phyloP scores from a whole-genome alignment of 2,329 filamentous ascomycete genomes.

The Penicillium sp. region DNA sequence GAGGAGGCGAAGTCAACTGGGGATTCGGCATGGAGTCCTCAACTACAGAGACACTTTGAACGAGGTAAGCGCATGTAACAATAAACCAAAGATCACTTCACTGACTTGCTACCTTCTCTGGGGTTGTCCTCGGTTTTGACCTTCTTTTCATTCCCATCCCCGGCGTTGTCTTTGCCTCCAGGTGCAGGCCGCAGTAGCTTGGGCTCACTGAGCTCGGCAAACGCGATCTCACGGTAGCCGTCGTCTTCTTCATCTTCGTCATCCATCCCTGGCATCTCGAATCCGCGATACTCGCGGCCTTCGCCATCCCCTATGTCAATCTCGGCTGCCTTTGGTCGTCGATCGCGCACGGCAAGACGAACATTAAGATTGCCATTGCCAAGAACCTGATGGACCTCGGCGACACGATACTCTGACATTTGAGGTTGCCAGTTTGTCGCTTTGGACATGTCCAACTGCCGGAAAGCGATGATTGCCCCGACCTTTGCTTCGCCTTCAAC shows the following conservation, averaged over 20 bases:
- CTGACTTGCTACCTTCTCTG: slow-evolving; percentile 47
- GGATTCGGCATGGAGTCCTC: slow-evolving; percentile 34
- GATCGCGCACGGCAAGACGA: slow-evolving; percentile 72
- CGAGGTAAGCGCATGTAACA: slow-evolving; percentile 38
- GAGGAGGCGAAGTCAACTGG: slow-evolving; percentile 12
- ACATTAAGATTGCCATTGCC: slow-evolving; percentile 64
- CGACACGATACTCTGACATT: slow-evolving; percentile 66
- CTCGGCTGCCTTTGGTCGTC: slow-evolving; percentile 65
- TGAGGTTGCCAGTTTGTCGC: slow-evolving; percentile 55
- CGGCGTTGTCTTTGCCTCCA: slow-evolving; percentile 29
- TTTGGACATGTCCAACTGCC: slow-evolving; percentile 55
- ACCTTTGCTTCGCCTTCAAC: slow-evolving; percentile 40
- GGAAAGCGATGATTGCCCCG: slow-evolving; percentile 54
- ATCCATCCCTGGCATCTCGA: slow-evolving; percentile 73
- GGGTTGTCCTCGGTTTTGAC: slow-evolving; percentile 20
- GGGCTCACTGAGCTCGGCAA: slow-evolving; percentile 70
- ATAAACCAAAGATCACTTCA: slow-evolving; percentile 40
- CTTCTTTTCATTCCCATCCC: slow-evolving; percentile 27
- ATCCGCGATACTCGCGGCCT: slow-evolving; percentile 75
- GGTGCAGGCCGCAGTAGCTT: slow-evolving; percentile 63
- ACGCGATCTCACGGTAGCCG: slow-evolving; percentile 65
- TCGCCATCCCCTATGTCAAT: slow-evolving; percentile 66
- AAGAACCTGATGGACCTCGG: slow-evolving; percentile 64
- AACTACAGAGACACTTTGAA: slow-evolving; percentile 38
- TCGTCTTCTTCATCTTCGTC: slow-evolving; percentile 62